phyloP scores from a whole-genome alignment of 441 rosid genomes.

The Jatropha multifida region DNA sequence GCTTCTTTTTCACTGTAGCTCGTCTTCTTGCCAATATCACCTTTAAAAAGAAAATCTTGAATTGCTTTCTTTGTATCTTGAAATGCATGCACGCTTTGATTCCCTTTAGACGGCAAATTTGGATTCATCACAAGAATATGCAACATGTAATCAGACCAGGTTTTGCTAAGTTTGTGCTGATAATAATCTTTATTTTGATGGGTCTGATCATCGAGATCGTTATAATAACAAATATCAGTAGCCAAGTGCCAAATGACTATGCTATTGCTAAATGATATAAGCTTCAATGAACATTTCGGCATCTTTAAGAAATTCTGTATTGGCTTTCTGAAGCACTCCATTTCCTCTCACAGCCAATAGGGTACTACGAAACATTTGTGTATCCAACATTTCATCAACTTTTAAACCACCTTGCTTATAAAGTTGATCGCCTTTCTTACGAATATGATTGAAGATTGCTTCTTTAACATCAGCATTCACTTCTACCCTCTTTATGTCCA shows the following conservation, averaged over 20 bases:
- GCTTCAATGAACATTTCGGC: not conserved
- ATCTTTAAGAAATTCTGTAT: not conserved
- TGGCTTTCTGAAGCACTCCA: not conserved
- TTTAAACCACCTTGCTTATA: not conserved
- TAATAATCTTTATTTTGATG: not conserved
- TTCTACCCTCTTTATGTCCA: not conserved
- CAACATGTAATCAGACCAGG: constrained; percentile 22
- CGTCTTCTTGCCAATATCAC: not conserved
- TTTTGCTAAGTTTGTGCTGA: not conserved
- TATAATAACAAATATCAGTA: not conserved
- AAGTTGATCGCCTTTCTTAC: not conserved
- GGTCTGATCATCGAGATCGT: not conserved
- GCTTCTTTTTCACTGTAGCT: not conserved
- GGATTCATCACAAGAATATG: constrained; percentile 18
- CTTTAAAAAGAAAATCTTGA: not conserved
- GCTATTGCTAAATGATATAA: not conserved
- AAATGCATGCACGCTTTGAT: constrained; percentile 5
- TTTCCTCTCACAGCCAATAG: too few species aligned
- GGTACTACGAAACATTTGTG: not conserved
- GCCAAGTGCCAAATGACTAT: not conserved
- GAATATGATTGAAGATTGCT: not conserved
- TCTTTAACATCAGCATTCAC: not conserved
- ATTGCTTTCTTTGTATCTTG: constrained; percentile 10
- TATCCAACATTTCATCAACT: not conserved
- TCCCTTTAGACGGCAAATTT: constrained; percentile 19